A percentile compares a stretch with the other conserved stretches of the same genome.
phyloP scores from a whole-genome alignment of 129 eudicot genomes.

The Heracleum sosnowskyi region DNA sequence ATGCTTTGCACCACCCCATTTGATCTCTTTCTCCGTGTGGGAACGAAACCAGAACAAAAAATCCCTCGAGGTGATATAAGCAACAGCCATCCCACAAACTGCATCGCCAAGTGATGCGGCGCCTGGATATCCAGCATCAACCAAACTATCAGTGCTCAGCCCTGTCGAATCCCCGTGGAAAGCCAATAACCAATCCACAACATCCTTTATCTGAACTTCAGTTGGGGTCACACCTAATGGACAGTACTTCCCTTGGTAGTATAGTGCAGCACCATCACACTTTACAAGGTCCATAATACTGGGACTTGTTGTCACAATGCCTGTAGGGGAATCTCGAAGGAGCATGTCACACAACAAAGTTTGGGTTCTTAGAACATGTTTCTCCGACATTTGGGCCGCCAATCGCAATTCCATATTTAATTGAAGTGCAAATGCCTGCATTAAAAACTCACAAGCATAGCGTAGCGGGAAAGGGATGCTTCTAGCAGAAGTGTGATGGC shows the following conservation, averaged over 20 bases:
- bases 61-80: conserved; percentile 35
- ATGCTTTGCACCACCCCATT: conserved; percentile 85
- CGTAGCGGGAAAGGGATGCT: conserved; percentile 56
- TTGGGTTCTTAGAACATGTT: conserved; percentile 40
- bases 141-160: conserved; percentile 59
- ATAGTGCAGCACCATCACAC: conserved; percentile 72
- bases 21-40: conserved; percentile 44
- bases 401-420: conserved; percentile 59
- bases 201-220: conserved; percentile 42
- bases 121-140: conserved; percentile 46
- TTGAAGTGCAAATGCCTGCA: conserved; percentile 67
- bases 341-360: conserved; percentile 69
- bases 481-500: conserved; percentile 57
- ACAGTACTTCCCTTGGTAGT: conserved; percentile 34
- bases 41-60: conserved; percentile 76
- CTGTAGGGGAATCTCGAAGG: conserved; percentile 45
- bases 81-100: conserved; percentile 75
- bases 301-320: conserved; percentile 56
- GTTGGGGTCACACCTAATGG: conserved; percentile 54
- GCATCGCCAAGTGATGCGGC: conserved; percentile 52
- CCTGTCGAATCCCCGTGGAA: conserved; percentile 52
- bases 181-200: conserved; percentile 46
- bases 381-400: conserved; percentile 49
- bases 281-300: conserved; percentile 64
- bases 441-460: conserved; percentile 59